A percentile compares a stretch with the other conserved stretches of the same genome.
Conservation (phyloP, 148 eudicot species). For the Selenicereus undatus region DNA sequence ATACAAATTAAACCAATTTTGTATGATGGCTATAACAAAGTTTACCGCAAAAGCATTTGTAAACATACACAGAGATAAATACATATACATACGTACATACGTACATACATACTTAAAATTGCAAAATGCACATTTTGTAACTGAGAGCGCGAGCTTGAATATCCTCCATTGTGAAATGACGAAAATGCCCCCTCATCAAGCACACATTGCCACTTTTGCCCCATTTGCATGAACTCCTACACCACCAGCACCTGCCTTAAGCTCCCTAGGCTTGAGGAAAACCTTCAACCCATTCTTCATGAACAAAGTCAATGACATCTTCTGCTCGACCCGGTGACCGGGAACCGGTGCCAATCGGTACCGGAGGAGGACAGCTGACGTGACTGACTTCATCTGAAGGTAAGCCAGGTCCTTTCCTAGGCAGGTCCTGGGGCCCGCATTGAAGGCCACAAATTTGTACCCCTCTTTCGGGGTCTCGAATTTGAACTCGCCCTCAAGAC, state of each 20-base stretch:
- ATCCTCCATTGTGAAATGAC: conserved; percentile 12
- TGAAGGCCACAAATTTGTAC: conserved; percentile 78
- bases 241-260: conserved; percentile 23
- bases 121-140: conserved; percentile 25
- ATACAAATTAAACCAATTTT: conserved; percentile 15
- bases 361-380: conserved; percentile 68
- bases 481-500: conserved; percentile 27
- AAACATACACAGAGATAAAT: not conserved
- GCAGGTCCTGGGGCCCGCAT: conserved; percentile 93
- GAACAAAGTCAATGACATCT: conserved; percentile 80
- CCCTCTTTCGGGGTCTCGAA: conserved; percentile 71
- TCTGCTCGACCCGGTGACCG: conserved; percentile 78
- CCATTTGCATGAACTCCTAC: conserved; percentile 13
- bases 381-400: conserved; percentile 86
- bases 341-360: conserved; percentile 60
- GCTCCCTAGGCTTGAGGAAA: conserved; percentile 56
- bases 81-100: not conserved
- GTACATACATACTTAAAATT: not conserved
- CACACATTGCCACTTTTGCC: conserved; percentile 6
- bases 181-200: conserved; percentile 21
- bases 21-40: not conserved
- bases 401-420: conserved; percentile 88
- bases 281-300: conserved; percentile 83
- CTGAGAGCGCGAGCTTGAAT: not conserved
- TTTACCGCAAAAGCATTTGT: not conserved